phyloP scores from a whole-genome alignment of 768 basidiomycete genomes.

The Pleurotus platypus region DNA sequence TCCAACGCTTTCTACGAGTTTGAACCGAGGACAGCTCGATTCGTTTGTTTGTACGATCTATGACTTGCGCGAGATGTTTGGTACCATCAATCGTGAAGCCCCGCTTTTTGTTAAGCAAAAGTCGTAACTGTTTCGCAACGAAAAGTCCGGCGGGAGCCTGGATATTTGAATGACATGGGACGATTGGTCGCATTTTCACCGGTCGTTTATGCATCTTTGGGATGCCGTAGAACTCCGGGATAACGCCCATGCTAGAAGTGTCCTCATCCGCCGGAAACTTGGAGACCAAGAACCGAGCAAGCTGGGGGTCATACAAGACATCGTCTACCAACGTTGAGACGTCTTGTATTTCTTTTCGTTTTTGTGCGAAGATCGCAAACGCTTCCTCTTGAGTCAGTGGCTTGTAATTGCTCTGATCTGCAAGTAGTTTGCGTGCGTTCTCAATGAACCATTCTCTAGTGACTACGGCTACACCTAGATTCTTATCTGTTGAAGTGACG shows the following conservation, averaged over 20 bases:
- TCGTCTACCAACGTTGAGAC: too few relatives aligned
- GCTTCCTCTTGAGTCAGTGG: too few relatives aligned
- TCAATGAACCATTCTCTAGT: slow-evolving; percentile 19
- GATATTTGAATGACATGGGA: slow-evolving; percentile 26
- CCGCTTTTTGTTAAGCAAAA: slow-evolving; percentile 20
- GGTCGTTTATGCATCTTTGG: slow-evolving; percentile 31
- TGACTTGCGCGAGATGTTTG: slow-evolving; percentile 28
- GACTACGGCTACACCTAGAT: slow-evolving; percentile 19
- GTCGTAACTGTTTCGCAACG: slow-evolving; percentile 26
- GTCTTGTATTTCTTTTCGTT: too few relatives aligned
- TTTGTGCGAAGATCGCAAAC: too few relatives aligned
- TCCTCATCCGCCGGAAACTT: too few relatives aligned
- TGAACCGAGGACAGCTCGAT: slow-evolving; percentile 4
- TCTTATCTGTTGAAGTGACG: slow-evolving; percentile 22
- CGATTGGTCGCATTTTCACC: slow-evolving; percentile 23
- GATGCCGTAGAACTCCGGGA: slow-evolving; percentile 22
- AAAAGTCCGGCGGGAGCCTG: slow-evolving; percentile 26
- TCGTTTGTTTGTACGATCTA: slow-evolving; percentile 14
- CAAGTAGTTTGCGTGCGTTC: too few relatives aligned
- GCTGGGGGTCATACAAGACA: too few relatives aligned
- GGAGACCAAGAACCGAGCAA: too few relatives aligned
- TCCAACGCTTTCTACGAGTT: slow-evolving; percentile 9
- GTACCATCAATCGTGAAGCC: slow-evolving; percentile 24
- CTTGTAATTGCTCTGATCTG: too few relatives aligned
- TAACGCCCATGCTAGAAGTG: not conserved